phyloP scores from a whole-genome alignment of 306 rosid genomes.

The Lathyrus tuberosus region DNA sequence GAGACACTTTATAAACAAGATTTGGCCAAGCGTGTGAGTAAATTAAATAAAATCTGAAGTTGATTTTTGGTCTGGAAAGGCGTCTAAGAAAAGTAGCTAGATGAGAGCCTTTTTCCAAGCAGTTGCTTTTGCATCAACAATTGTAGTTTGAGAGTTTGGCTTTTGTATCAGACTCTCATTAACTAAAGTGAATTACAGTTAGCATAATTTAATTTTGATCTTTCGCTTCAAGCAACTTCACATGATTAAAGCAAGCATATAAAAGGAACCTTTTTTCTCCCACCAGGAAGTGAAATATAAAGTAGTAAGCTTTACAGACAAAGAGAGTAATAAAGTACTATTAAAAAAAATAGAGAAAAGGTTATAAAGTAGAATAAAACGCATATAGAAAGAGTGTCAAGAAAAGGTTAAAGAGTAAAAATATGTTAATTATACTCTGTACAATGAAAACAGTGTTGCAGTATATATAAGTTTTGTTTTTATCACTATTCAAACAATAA shows the following conservation, averaged over 20 bases:
- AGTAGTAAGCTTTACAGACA: slow-evolving; percentile 30
- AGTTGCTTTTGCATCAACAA: slow-evolving; percentile 43
- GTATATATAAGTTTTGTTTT: no score
- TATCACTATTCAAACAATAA: no score
- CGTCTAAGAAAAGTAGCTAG: slow-evolving; percentile 31
- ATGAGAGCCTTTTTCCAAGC: slow-evolving; percentile 34
- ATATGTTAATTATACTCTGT: no score
- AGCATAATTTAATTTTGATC: slow-evolving; percentile 27
- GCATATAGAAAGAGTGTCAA: background rate
- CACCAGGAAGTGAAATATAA: slow-evolving; percentile 25
- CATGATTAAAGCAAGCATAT: slow-evolving; percentile 37
- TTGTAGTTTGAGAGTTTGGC: slow-evolving; percentile 37
- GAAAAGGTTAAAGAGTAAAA: no score
- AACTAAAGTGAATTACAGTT: slow-evolving; percentile 49
- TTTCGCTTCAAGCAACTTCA: slow-evolving; percentile 35
- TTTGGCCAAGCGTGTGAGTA: slow-evolving; percentile 19
- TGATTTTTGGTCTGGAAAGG: slow-evolving; percentile 36
- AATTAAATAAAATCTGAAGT: slow-evolving; percentile 8
- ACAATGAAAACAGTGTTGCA: no score
- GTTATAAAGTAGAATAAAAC: no score
- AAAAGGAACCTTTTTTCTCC: slow-evolving; percentile 17
- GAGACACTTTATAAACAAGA: slow-evolving; percentile 25
- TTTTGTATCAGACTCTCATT: slow-evolving; percentile 37
- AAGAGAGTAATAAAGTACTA: background rate
- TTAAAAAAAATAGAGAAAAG: background rate